Evolutionary conservation across 1,139 yeast species (phyloP).

Genomic region (Saccharomycopsis hybrid): DNA sequence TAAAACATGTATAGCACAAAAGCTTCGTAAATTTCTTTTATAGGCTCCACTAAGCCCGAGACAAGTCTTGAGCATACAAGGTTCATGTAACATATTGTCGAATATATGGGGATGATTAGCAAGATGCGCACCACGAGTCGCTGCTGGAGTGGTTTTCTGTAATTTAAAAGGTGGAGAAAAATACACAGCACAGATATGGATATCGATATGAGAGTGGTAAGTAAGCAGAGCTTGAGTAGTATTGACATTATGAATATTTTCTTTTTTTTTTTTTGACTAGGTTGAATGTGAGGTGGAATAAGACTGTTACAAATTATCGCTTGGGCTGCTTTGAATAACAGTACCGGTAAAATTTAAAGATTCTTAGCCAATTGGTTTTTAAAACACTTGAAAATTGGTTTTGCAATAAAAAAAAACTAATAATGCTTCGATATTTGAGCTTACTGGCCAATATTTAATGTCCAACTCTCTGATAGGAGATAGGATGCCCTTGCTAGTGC

Average conservation of each 20-base stretch:
- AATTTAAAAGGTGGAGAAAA: constrained; percentile 52
- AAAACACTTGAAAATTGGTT: neutral
- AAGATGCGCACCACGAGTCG: constrained; percentile 78
- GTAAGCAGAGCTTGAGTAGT: constrained; percentile 6
- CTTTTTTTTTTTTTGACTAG: neutral
- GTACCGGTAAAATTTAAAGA: neutral
- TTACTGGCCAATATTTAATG: neutral
- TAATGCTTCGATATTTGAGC: neutral
- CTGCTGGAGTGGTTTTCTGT: constrained; percentile 86
- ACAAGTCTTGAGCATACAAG: constrained; percentile 38
- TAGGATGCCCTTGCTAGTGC: too few relatives aligned
- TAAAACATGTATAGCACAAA: constrained; percentile 93
- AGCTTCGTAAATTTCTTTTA: constrained; percentile 89
- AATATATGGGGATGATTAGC: constrained; percentile 47
- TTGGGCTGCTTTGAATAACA: neutral
- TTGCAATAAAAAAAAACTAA: neutral
- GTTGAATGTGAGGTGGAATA: neutral
- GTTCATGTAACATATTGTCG: constrained; percentile 51
- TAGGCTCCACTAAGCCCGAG: constrained; percentile 58
- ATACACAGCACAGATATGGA: constrained; percentile 42
- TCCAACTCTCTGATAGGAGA: too few relatives aligned
- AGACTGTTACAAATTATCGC: neutral
- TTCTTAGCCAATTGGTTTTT: neutral
- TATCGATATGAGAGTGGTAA: constrained; percentile 27
- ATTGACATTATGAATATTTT: neutral